A percentile compares a stretch with the other conserved stretches of the same genome.
Conservation (phyloP, 495 filamentous ascomycete genomes). For the Venustampulla echinocandica region DNA sequence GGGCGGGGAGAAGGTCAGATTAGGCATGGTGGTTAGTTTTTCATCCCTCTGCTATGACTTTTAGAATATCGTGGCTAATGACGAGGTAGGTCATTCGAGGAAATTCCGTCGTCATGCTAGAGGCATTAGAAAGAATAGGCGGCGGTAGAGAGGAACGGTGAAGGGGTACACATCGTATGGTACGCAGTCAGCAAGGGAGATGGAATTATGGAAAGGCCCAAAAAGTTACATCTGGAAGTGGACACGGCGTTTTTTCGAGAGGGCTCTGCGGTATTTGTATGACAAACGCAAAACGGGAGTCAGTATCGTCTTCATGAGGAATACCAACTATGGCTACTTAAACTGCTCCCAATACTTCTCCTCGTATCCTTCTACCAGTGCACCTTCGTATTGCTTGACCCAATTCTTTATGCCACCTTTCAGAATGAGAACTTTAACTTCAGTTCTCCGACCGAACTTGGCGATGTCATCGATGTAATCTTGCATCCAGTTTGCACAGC, state of each 20-base stretch:
- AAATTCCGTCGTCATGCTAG: conserved; percentile 94
- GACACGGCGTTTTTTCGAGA: no score
- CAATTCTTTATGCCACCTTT: conserved; percentile 59
- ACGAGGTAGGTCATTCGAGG: conserved; percentile 61
- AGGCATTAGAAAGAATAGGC: conserved; percentile 59
- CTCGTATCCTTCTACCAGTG: conserved; percentile 40
- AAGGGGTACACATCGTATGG: background rate
- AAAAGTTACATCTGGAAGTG: no score
- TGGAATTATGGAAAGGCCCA: background rate
- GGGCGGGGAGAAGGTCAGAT: conserved; percentile 79
- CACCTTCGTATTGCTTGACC: conserved; percentile 39
- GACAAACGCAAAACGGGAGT: no score
- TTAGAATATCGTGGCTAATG: conserved; percentile 3
- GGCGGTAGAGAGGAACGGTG: conserved; percentile 23
- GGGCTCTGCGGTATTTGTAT: no score
- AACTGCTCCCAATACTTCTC: conserved; percentile 37
- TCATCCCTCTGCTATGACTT: background rate
- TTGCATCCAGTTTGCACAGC: conserved; percentile 58
- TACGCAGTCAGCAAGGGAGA: background rate
- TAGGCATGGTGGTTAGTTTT: conserved; percentile 83
- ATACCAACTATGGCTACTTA: conserved; percentile 20
- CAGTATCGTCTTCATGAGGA: no score
- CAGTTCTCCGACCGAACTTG: conserved; percentile 41
- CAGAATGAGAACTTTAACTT: conserved; percentile 41
- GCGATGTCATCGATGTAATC: conserved; percentile 46